Evolutionary conservation across 176 grass and related monocot species (phyloP).

Genomic region (Dendrocalamus sinicus): DNA sequence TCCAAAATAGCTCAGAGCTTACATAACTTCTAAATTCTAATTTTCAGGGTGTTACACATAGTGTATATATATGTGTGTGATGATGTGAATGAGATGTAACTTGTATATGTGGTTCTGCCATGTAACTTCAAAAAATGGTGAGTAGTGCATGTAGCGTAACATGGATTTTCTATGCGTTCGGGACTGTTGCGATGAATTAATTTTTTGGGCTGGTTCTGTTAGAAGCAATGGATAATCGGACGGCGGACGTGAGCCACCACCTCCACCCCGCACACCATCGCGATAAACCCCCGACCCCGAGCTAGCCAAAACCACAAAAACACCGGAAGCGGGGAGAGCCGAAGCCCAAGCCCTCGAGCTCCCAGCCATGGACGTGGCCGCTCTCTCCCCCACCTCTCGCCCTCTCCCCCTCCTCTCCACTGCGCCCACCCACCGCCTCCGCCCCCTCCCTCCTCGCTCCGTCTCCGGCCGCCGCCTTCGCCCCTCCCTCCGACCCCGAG

Average conservation of each 20-base stretch:
- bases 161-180: too few species aligned
- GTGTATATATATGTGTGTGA: too few species aligned
- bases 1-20: too few species aligned
- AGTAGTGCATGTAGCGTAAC: too few species aligned
- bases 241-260: not conserved
- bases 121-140: too few species aligned
- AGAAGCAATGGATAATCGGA: not conserved
- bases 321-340: slow-evolving; percentile 21
- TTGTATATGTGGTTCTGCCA: too few species aligned
- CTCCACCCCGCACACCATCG: not conserved
- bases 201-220: too few species aligned
- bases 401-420: slow-evolving; percentile 49
- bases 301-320: slow-evolving; percentile 45
- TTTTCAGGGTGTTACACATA: too few species aligned
- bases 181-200: too few species aligned
- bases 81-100: too few species aligned
- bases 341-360: not conserved
- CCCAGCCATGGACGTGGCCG: slow-evolving; percentile 55
- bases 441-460: not conserved
- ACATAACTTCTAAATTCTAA: too few species aligned
- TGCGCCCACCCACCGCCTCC: slow-evolving; percentile 11
- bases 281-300: slow-evolving; percentile 40
- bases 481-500: slow-evolving; percentile 14
- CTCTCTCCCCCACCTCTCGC: slow-evolving; percentile 33
- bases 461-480: slow-evolving; percentile 14